Evolutionary conservation across 106 monocot genomes (phyloP), one percentile per base, ranked within the genome.

Genomic region (Allium cepa): DNA sequence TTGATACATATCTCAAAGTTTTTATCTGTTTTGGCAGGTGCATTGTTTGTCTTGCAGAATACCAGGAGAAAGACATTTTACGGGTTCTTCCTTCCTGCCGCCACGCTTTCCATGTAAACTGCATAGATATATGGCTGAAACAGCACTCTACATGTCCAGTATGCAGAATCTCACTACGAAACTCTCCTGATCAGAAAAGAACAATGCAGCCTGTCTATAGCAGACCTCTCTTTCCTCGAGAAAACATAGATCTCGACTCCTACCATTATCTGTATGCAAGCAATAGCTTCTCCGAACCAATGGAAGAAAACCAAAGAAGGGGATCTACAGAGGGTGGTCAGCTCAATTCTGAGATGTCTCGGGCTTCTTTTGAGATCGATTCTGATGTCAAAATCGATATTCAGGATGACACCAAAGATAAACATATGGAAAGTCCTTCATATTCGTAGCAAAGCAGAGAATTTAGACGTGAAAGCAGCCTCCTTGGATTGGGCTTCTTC

Each of bases 101-200:
- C 11, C 93, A 90, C 66, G 63, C 77, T 36, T 90, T 90, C 74
- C 93, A 87, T 69, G 77, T 75, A 18, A 63, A 47, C 60, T 94
- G 93, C 78, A 94, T 94, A 56, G 93, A 90, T 75, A 78, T 76
- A 48, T 94, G 93, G 93, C 69, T 94, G 14, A 83, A 78, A 63
- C 93, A 90, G 36, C 83, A 90, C 61, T 82, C 84, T 4, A 94
- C 89, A 7, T 94, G 93, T 52, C 93, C 93, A 13, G 82, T 94
- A 0, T 94, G 93, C 67, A 69, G 93, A 82, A 81, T 94, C 68
- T 94, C 87, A 17, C 56, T 94, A 49, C 60, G 82, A 26, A 73
- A 82, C 59, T 87, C 86, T 13, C 82, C 83, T 36, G 84, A 90
- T 49, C 71, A 71, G 56, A 84, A 73, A 51, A 72, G 75, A 28